phyloP scores from a whole-genome alignment of 306 rosid genomes.

The Ormosia semicastrata region DNA sequence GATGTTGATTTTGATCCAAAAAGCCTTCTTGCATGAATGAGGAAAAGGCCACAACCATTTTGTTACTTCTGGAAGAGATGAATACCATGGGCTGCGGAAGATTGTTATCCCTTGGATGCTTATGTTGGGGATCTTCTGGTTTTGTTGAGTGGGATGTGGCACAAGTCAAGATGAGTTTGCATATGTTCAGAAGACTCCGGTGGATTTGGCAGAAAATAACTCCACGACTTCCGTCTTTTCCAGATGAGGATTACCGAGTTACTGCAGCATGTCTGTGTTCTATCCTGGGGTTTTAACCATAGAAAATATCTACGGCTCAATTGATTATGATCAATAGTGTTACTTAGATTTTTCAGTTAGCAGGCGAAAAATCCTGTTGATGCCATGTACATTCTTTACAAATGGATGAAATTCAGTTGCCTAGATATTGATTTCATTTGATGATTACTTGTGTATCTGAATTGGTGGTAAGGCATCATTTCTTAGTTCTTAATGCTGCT shows the following conservation, averaged over 20 bases:
- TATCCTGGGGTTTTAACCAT: slow-evolving; percentile 26
- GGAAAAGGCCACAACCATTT: slow-evolving; percentile 29
- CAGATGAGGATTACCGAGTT: slow-evolving; percentile 31
- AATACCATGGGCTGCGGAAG: slow-evolving; percentile 28
- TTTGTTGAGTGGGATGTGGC: slow-evolving; percentile 30
- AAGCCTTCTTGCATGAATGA: slow-evolving; percentile 19
- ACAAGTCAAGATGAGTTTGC: slow-evolving; percentile 29
- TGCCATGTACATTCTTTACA: slow-evolving; percentile 65
- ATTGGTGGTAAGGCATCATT: slow-evolving; percentile 34
- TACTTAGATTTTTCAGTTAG: slow-evolving; percentile 44
- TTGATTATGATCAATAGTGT: slow-evolving; percentile 31
- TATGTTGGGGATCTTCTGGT: slow-evolving; percentile 22
- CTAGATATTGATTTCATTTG: slow-evolving; percentile 42
- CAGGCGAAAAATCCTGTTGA: slow-evolving; percentile 35
- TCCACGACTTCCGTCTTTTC: slow-evolving; percentile 13
- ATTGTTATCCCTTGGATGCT: slow-evolving; percentile 22
- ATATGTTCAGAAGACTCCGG: slow-evolving; percentile 18
- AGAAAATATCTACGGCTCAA: slow-evolving; percentile 20
- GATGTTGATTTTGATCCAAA: slow-evolving; percentile 31
- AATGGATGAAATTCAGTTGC: slow-evolving; percentile 52
- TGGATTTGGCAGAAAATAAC: slow-evolving; percentile 27
- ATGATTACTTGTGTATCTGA: slow-evolving; percentile 42
- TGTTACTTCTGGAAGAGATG: slow-evolving; percentile 28
- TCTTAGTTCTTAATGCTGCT: slow-evolving; percentile 36
- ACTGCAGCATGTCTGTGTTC: slow-evolving; percentile 20